These are phyloP conservation scores for Pelargonium citronellum DNA, from an alignment of 441 rosid genomes.

Conservation along the genomic window DNA sequence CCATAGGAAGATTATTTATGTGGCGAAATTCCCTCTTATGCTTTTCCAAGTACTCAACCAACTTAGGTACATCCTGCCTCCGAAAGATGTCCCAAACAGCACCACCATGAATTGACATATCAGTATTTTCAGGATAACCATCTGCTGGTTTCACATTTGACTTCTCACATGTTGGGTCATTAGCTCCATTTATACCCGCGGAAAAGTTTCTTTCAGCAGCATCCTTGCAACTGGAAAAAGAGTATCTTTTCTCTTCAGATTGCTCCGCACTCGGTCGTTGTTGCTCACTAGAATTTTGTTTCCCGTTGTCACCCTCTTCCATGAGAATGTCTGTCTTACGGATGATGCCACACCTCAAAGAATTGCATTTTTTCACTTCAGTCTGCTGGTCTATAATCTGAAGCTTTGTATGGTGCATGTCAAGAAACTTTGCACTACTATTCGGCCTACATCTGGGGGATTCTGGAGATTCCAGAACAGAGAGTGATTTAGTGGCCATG, in stretches of 20 bases:
- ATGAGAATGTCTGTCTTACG: neutral
- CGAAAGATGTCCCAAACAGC: constrained; percentile 96
- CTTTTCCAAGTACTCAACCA: constrained; percentile 61
- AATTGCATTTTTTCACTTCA: neutral
- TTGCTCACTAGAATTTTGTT: neutral
- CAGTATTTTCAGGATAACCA: neutral
- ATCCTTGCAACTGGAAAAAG: constrained; percentile 5
- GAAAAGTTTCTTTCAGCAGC: constrained; percentile 12
- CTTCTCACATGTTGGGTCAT: neutral
- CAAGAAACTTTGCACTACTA: neutral
- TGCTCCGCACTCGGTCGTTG: neutral
- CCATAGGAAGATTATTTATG: constrained; percentile 55
- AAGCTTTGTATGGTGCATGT: neutral
- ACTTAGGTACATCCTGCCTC: constrained; percentile 80
- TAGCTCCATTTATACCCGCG: neutral
- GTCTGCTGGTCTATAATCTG: neutral
- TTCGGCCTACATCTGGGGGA: neutral
- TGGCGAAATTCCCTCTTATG: constrained; percentile 73
- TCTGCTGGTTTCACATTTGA: neutral
- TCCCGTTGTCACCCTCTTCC: too few species aligned
- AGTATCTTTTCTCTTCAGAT: constrained; percentile 2
- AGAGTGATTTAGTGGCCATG: too few species aligned
- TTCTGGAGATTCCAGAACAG: constrained; percentile 11
- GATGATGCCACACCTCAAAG: neutral
- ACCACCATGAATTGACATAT: constrained; percentile 22